Percentiles rank a stretch among this genome's conserved stretches.
phyloP scores from a whole-genome alignment of 202 grass and related monocot species.

The Setaria italica region DNA sequence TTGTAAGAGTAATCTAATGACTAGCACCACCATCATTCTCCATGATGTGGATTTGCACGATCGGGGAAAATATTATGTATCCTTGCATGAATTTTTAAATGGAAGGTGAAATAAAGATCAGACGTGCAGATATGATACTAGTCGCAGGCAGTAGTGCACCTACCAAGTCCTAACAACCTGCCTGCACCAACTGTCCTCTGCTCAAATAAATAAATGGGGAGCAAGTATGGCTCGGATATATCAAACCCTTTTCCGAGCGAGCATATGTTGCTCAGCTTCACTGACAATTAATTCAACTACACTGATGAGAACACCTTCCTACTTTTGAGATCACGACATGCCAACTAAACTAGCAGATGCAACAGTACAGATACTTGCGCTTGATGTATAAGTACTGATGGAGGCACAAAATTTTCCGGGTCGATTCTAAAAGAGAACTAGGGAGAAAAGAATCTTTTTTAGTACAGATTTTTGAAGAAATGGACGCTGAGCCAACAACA shows the following conservation, averaged over 20 bases:
- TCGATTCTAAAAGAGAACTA: background rate
- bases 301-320: conserved; percentile 34
- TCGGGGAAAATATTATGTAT: conserved; percentile 8
- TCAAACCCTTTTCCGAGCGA: background rate
- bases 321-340: conserved; percentile 44
- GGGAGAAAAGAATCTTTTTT: background rate
- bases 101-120: background rate
- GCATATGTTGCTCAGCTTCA: conserved; percentile 9
- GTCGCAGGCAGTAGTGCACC: conserved; percentile 36
- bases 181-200: conserved; percentile 5
- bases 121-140: conserved; percentile 26
- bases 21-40: background rate
- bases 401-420: background rate
- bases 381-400: background rate
- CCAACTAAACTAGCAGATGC: conserved; percentile 23
- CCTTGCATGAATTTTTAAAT: conserved; percentile 39
- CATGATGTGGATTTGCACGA: conserved; percentile 9
- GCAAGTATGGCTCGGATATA: conserved; percentile 2
- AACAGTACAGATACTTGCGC: conserved; percentile 3
- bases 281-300: conserved; percentile 30
- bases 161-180: conserved; percentile 23
- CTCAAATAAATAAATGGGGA: conserved; percentile 11
- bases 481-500: background rate
- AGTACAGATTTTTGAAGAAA: background rate
- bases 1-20: background rate